Evolutionary conservation across 441 rosid genomes (phyloP).

Genomic region (Gossypium trilobum): DNA sequence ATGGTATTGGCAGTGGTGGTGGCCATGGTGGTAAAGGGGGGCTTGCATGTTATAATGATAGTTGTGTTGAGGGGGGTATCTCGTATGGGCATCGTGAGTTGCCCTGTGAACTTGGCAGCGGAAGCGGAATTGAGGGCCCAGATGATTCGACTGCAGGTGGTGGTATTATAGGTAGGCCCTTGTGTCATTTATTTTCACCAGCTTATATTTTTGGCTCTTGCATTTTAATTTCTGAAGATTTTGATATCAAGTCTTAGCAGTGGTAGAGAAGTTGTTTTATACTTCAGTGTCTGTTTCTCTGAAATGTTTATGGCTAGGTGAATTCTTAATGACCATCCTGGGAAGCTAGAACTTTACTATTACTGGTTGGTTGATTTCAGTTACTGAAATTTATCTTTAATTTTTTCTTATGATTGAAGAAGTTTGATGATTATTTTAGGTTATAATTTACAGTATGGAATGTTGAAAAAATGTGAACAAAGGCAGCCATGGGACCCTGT

Average conservation of each 20-base stretch:
- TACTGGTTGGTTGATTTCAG: background rate
- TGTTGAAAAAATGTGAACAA: background rate
- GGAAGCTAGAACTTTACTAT: background rate
- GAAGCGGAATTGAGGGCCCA: constrained; percentile 77
- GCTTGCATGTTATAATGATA: constrained; percentile 51
- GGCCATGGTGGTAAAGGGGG: constrained; percentile 99
- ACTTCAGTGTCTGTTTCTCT: background rate
- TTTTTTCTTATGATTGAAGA: background rate
- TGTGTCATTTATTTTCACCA: background rate
- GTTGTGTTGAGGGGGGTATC: constrained; percentile 64
- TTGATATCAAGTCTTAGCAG: background rate
- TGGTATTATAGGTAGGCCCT: constrained; percentile 71
- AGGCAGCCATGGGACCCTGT: background rate
- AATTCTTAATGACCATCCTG: background rate
- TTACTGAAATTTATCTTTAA: background rate
- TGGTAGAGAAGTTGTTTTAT: background rate
- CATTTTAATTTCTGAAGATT: constrained; percentile 3
- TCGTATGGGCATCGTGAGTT: constrained; percentile 75
- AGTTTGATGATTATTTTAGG: background rate
- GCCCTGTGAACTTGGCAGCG: constrained; percentile 99
- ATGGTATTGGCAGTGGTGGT: constrained; percentile 88
- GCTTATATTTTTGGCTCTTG: background rate
- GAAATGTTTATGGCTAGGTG: background rate
- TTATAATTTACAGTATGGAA: background rate
- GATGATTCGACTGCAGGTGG: constrained; percentile 78